phyloP scores from a whole-genome alignment of 2,329 filamentous ascomycete genomes.

The Sordariomycetes sp. region DNA sequence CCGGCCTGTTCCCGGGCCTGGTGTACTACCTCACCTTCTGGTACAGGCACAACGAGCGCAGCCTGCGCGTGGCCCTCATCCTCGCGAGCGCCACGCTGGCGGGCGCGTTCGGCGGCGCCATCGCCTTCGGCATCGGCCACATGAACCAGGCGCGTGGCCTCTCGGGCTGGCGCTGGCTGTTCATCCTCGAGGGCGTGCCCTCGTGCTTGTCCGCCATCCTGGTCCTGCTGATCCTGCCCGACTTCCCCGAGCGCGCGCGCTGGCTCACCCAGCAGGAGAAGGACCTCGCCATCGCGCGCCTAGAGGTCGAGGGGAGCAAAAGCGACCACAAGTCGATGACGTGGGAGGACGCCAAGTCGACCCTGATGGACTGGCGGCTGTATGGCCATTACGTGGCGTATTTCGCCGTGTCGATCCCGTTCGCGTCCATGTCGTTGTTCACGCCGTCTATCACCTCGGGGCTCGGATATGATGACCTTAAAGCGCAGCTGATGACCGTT shows the following conservation, averaged over 20 bases:
- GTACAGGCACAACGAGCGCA: slow-evolving; percentile 61
- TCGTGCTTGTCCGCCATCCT: slow-evolving; percentile 52
- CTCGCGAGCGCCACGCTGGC: slow-evolving; percentile 60
- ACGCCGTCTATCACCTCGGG: slow-evolving; percentile 50
- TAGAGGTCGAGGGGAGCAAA: slow-evolving; percentile 36
- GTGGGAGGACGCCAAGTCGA: slow-evolving; percentile 59
- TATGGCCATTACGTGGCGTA: slow-evolving; percentile 56
- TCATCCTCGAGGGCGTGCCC: slow-evolving; percentile 52
- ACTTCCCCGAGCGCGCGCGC: slow-evolving; percentile 52
- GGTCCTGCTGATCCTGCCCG: slow-evolving; percentile 58
- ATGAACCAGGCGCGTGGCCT: slow-evolving; percentile 55
- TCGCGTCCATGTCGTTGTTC: slow-evolving; percentile 51
- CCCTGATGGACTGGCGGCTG: slow-evolving; percentile 53
- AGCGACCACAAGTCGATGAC: slow-evolving; percentile 52
- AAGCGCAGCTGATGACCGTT: slow-evolving; percentile 55
- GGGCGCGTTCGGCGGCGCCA: slow-evolving; percentile 61
- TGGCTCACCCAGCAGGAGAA: slow-evolving; percentile 45
- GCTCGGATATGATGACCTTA: slow-evolving; percentile 35
- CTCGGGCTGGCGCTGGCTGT: slow-evolving; percentile 56
- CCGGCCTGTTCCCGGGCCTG: slow-evolving; percentile 58
- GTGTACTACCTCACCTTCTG: slow-evolving; percentile 63
- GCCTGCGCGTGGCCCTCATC: slow-evolving; percentile 58
- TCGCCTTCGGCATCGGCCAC: slow-evolving; percentile 62
- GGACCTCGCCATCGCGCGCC: slow-evolving; percentile 34
- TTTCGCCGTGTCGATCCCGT: slow-evolving; percentile 39